Conservation (phyloP, 331 rosid genomes). For the Telfairia occidentalis region DNA sequence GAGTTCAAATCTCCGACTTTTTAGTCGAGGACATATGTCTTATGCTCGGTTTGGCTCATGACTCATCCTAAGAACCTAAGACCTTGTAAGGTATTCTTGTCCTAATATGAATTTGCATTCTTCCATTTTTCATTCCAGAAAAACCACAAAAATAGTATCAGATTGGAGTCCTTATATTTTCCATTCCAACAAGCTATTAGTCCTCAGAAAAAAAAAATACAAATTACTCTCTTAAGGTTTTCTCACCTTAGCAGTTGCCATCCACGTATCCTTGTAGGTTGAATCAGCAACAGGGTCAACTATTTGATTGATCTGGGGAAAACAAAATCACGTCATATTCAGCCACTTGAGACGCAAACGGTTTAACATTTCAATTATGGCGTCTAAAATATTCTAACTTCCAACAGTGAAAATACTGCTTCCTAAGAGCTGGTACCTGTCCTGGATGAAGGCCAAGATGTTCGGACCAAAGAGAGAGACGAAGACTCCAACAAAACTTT, state of each 20-base stretch:
- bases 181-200: neutral
- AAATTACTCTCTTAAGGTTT: neutral
- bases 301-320: conserved; percentile 50
- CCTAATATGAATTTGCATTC: neutral
- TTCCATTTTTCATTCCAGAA: too few species aligned
- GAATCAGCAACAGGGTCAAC: conserved; percentile 71
- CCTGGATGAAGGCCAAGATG: conserved; percentile 71
- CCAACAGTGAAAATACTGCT: neutral
- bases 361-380: neutral
- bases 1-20: too few species aligned
- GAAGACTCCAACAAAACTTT: conserved; percentile 68
- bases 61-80: too few species aligned
- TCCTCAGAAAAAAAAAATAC: neutral
- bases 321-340: conserved; percentile 4
- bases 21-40: too few species aligned
- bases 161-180: neutral
- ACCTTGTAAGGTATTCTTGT: neutral
- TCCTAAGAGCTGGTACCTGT: conserved; percentile 36
- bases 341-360: neutral
- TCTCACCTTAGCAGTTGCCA: conserved; percentile 87
- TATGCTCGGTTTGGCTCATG: too few species aligned
- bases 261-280: conserved; percentile 86
- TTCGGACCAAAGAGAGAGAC: conserved; percentile 86
- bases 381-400: neutral
- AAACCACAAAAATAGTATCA: neutral